These are phyloP conservation scores for Hyphopichia burtonii DNA, from an alignment of 1,139 yeast species.

Conservation along the genomic window DNA sequence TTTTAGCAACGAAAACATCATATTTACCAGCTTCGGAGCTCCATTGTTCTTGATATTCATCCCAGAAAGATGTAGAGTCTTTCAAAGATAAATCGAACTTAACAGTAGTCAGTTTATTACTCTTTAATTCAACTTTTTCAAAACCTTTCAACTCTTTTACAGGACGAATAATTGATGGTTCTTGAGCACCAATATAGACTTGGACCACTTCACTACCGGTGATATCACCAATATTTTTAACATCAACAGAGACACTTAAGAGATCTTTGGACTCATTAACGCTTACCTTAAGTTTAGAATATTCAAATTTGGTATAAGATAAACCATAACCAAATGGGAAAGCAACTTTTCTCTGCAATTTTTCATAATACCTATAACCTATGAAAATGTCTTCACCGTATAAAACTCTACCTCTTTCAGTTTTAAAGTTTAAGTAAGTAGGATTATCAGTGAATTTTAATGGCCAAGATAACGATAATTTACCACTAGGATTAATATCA, in stretches of 20 bases:
- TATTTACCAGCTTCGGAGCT: conserved; percentile 49
- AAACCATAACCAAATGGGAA: conserved; percentile 65
- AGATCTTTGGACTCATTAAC: conserved; percentile 13
- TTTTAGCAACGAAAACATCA: conserved; percentile 45
- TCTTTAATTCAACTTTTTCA: conserved; percentile 42
- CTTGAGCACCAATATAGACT: conserved; percentile 39
- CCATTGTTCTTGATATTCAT: conserved; percentile 50
- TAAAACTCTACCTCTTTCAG: conserved; percentile 48
- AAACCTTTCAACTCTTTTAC: conserved; percentile 58
- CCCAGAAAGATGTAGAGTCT: conserved; percentile 57
- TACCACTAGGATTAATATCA: conserved; percentile 28
- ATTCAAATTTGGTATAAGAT: conserved; percentile 50
- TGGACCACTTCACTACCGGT: conserved; percentile 50
- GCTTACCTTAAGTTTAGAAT: conserved; percentile 13
- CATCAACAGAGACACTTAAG: conserved; percentile 28
- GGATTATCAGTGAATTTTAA: conserved; percentile 40
- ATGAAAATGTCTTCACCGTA: conserved; percentile 59
- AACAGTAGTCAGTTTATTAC: conserved; percentile 41
- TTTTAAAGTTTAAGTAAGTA: conserved; percentile 36
- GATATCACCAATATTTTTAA: conserved; percentile 40
- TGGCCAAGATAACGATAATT: conserved; percentile 45
- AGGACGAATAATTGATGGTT: conserved; percentile 48
- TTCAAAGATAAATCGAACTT: conserved; percentile 35
- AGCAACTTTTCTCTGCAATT: conserved; percentile 41
- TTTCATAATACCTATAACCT: conserved; percentile 62